Evolutionary conservation across 495 filamentous ascomycete species (phyloP), one percentile per base, ranked within the genome.

Genomic region (Penicillium waksmanii): DNA sequence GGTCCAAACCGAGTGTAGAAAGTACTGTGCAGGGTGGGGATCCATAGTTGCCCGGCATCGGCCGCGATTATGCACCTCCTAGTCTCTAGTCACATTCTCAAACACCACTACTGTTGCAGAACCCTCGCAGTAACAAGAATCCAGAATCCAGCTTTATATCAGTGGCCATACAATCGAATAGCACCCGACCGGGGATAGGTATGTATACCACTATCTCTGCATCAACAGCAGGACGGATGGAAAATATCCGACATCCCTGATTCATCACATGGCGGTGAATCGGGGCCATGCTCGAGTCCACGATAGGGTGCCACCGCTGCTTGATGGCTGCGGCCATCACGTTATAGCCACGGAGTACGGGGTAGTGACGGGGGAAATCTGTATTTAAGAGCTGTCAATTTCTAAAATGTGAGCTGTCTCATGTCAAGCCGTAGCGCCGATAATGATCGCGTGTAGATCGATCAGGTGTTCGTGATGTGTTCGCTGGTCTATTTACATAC

Each of bases 241-340:
- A 23, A 55, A 12, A 23, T 21, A 54, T 42, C 42, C 40, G 40
- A 50, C 44, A 35, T 49, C 49, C 46, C 58, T 42, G 61, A 69
- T 49, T 15, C 56, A 62, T 69, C 64, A 69, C 46, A 67, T 67
- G 51, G 66, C 66, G 66, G 66, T 69, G 66, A 55, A 67, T 46
- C 52, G 15, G 13, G 12, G 23, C 25, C 19, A 61, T 55, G 51
- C 56, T 23, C 18, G 36, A 40, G 40, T n/a, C 18, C 19, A 66
- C 56, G 64, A 54, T 53, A 44, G 57, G 51, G 50, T 56, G 47
- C 55, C 55, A 64, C 60, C 51, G 51, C 43, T 44, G 17, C 12
- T 19, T 44, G 13, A 44, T 19, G 17, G 42, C 42, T 44, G 42
- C 42, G 42, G 19, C 7, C 8, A 44, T 44, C 42, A 18, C 42